These are phyloP conservation scores for Termitomyces sp. DNA, from an alignment of 768 basidiomycete genomes.

Conservation along the genomic window DNA sequence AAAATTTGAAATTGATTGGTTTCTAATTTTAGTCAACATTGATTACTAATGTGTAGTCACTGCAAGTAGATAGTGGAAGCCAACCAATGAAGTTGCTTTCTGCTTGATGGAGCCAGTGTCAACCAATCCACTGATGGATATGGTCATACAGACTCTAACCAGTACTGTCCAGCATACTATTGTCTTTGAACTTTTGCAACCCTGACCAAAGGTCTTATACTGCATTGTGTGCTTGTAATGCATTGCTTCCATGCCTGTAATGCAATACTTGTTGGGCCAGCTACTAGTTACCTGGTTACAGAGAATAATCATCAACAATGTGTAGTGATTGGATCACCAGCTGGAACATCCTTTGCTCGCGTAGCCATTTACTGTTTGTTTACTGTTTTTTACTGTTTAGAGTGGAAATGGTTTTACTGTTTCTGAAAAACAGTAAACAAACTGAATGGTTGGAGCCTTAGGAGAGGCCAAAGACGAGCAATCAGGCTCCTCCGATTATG, in stretches of 20 bases:
- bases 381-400: conserved; percentile 6
- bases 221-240: not conserved
- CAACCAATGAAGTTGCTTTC: too few species aligned
- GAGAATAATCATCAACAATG: not conserved
- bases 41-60: too few species aligned
- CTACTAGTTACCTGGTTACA: not conserved
- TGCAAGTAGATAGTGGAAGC: too few species aligned
- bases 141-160: too few species aligned
- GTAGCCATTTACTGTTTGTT: not conserved
- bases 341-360: not conserved
- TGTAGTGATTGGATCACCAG: too few species aligned
- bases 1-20: too few species aligned
- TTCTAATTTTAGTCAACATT: too few species aligned
- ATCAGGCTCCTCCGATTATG: too few species aligned
- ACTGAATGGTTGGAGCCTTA: conserved; percentile 11
- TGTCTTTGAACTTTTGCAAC: not conserved
- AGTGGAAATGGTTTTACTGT: conserved; percentile 2
- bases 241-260: not conserved
- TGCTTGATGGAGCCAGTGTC: too few species aligned
- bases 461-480: too few species aligned
- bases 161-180: too few species aligned
- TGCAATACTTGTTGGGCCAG: not conserved
- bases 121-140: too few species aligned
- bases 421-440: conserved; percentile 7
- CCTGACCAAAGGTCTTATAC: not conserved